These are phyloP conservation scores for Magnaporthales sp. DNA, from an alignment of 2,329 filamentous ascomycete genomes.

Conservation along the genomic window DNA sequence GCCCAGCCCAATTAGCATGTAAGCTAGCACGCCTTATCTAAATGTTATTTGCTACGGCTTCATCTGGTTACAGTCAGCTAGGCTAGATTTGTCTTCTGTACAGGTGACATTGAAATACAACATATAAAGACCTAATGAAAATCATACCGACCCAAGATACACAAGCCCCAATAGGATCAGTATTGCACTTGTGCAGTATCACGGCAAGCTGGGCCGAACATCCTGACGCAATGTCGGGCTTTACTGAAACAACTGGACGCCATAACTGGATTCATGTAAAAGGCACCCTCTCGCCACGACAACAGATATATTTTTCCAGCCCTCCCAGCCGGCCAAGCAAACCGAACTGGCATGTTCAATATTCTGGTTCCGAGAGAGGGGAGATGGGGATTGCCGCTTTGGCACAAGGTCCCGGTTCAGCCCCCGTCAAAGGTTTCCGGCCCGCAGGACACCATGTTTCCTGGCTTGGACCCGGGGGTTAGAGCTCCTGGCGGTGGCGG, in stretches of 20 bases:
- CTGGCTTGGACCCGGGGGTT: not conserved
- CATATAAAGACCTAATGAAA: not conserved
- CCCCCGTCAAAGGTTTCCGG: not conserved
- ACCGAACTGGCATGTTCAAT: not conserved
- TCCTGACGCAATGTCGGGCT: not conserved
- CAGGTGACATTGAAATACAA: not conserved
- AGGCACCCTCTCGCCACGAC: not conserved
- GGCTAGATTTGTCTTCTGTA: not conserved
- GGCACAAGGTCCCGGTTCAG: not conserved
- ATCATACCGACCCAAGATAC: not conserved
- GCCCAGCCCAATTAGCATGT: not conserved
- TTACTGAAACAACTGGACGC: not conserved
- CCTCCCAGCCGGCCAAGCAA: not conserved
- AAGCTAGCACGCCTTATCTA: not conserved
- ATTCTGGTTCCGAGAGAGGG: not conserved
- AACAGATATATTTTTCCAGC: not conserved
- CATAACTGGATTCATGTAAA: not conserved
- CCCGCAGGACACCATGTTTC: not conserved
- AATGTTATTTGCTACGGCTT: not conserved
- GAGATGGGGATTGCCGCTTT: not conserved
- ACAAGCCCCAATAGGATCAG: not conserved
- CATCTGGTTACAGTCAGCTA: not conserved
- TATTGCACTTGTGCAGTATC: not conserved
- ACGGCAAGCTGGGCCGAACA: not conserved
- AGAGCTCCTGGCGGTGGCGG: not conserved